Base-by-base conservation (phyloP, 306 rosid species). In the Begonia fuchsioides region DNA sequence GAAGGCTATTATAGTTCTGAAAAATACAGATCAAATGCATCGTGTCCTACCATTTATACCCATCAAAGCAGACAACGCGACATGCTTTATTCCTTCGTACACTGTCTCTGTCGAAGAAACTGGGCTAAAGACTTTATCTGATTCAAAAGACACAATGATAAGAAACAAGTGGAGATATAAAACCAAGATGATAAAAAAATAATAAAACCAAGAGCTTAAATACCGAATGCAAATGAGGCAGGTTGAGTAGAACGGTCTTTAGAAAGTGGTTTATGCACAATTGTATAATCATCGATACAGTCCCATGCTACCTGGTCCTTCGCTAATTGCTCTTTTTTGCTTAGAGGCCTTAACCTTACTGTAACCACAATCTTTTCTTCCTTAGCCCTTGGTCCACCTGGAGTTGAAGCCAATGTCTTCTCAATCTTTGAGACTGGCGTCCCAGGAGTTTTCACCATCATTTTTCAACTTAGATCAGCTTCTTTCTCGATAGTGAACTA, bases 241-340 rank as follows among this genome's bases (percentile, higher is more conserved):
- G 79, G 82, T 65, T 86, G 99, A 61, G 60, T 12, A 32, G 53
- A 64, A 19, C 96, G 96, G 26, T 92, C 99, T 17, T 72, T 65
- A 43, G 73, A 2, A 1, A 70, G 77, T 11, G 87, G 86, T 59
- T 82, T 92, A 53, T 70, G 49, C 52, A 82, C 76, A 16, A 92
- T 86, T 0, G 93, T 80, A 61, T 68, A 61, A 38, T 82, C 88
- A 56, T 86, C 87, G 1, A 73, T 10, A 49, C 99, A 92, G 16
- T 92, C 99, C 99, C 99, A 92, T 17, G 96, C 99, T 44, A 86
- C 87, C 57, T 82, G 94, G 51, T 92, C 99, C 57, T 78, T 86
- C 26, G 88, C 88, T 52, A 75, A 61, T 46, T 79, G 99, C 65
- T 92, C 99, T 60, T 76, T 92, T 61, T 75, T 79, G 70, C 73